Conservation (phyloP, 2,329 filamentous ascomycete species). For the Emergomyces pasteurianus region DNA sequence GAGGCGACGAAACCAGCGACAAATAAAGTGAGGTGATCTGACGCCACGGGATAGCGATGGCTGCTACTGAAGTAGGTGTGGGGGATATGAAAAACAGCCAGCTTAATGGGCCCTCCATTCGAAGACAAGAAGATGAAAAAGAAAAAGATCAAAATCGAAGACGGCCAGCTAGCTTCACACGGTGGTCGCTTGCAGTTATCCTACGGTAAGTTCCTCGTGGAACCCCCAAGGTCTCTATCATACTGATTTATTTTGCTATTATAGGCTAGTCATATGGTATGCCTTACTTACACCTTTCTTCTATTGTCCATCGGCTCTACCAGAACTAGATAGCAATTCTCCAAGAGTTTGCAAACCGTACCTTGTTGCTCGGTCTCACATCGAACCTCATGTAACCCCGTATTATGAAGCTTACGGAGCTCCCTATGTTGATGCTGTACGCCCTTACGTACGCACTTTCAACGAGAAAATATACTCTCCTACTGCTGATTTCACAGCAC, state of each 20-base stretch:
- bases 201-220: constrained; percentile 20
- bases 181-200: constrained; percentile 25
- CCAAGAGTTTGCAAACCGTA: constrained; percentile 78
- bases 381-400: constrained; percentile 65
- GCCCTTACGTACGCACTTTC: constrained; percentile 55
- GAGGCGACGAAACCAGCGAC: neutral
- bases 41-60: neutral
- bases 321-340: constrained; percentile 55
- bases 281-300: constrained; percentile 68
- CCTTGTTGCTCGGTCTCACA: constrained; percentile 49
- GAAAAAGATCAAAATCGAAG: constrained; percentile 2
- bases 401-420: constrained; percentile 79
- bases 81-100: constrained; percentile 12
- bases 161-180: constrained; percentile 15
- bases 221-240: neutral
- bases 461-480: constrained; percentile 57
- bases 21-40: neutral
- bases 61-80: constrained; percentile 18
- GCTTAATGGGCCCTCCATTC: constrained; percentile 5
- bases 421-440: constrained; percentile 64
- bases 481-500: constrained; percentile 49
- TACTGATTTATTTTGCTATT: neutral
- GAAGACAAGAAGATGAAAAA: constrained; percentile 1
- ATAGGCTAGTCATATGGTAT: constrained; percentile 74
- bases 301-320: constrained; percentile 61